A percentile compares a stretch with the other conserved stretches of the same genome.
Conservation (phyloP, 2,329 filamentous ascomycete genomes). For the Catunica adiposa region DNA sequence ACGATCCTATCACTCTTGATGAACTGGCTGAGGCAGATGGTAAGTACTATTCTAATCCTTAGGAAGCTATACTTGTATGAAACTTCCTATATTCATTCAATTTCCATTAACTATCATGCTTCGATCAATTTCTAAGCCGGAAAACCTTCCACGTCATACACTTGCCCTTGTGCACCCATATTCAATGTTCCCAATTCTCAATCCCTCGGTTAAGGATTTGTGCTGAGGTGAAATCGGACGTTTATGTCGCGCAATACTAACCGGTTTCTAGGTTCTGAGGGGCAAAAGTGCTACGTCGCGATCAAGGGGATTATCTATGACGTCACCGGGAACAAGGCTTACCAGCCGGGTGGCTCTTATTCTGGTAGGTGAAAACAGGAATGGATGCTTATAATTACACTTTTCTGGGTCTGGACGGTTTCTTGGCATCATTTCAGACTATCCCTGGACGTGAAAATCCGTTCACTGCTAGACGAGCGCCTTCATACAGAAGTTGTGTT, state of each 20-base stretch:
- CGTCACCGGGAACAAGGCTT: conserved; percentile 76
- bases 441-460: too few relatives aligned
- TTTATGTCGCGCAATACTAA: background rate
- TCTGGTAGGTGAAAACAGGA: conserved; percentile 41
- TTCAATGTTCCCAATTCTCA: too few relatives aligned
- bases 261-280: conserved; percentile 34
- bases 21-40: conserved; percentile 71
- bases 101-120: too few relatives aligned
- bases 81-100: background rate
- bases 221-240: too few relatives aligned
- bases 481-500: too few relatives aligned
- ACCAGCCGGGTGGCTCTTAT: conserved; percentile 69
- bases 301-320: conserved; percentile 87
- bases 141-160: background rate
- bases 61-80: too few relatives aligned
- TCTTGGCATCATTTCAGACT: too few relatives aligned
- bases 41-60: conserved; percentile 26
- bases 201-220: too few relatives aligned
- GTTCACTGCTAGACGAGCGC: too few relatives aligned
- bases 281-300: conserved; percentile 49
- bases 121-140: too few relatives aligned
- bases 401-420: too few relatives aligned
- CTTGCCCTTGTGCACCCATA: background rate
- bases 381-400: background rate
- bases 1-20: conserved; percentile 67